phyloP scores from a whole-genome alignment of 1,284 basidiomycete genomes.

The Bondarzewia mesenterica region DNA sequence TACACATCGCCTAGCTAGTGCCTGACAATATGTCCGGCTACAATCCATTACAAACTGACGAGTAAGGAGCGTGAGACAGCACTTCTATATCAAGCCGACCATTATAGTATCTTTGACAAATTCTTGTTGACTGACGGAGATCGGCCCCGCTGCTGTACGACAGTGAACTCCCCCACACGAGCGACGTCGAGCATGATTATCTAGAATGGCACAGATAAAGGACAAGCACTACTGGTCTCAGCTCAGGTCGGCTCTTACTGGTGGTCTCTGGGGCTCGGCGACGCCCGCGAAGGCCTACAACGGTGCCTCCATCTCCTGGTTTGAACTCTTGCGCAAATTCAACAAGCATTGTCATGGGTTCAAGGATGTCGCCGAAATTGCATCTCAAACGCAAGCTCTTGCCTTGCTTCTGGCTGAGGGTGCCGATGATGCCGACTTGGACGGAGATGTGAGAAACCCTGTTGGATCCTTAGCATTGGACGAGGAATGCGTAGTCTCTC shows the following conservation, averaged over 20 bases:
- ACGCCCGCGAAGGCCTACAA: conserved; percentile 58
- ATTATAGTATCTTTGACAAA: too few species aligned
- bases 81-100: too few species aligned
- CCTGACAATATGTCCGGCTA: too few species aligned
- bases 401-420: conserved; percentile 47
- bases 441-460: conserved; percentile 33
- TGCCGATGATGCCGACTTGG: conserved; percentile 21
- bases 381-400: conserved; percentile 58
- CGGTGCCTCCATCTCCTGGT: conserved; percentile 59
- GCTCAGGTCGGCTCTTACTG: conserved; percentile 56
- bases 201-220: conserved; percentile 39
- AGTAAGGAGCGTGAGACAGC: too few species aligned
- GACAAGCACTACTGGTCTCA: conserved; percentile 70
- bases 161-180: background rate
- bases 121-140: too few species aligned
- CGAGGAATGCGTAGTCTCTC: conserved; percentile 46
- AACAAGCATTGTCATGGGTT: conserved; percentile 73
- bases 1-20: too few species aligned
- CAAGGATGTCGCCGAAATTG: conserved; percentile 55
- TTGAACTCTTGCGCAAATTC: conserved; percentile 80
- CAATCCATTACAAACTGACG: too few species aligned
- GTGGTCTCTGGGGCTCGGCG: conserved; percentile 57
- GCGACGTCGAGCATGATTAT: background rate
- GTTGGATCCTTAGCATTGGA: conserved; percentile 37
- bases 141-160: too few species aligned